Evolutionary conservation across 306 rosid species (phyloP).

Genomic region (Canavalia gladiata): DNA sequence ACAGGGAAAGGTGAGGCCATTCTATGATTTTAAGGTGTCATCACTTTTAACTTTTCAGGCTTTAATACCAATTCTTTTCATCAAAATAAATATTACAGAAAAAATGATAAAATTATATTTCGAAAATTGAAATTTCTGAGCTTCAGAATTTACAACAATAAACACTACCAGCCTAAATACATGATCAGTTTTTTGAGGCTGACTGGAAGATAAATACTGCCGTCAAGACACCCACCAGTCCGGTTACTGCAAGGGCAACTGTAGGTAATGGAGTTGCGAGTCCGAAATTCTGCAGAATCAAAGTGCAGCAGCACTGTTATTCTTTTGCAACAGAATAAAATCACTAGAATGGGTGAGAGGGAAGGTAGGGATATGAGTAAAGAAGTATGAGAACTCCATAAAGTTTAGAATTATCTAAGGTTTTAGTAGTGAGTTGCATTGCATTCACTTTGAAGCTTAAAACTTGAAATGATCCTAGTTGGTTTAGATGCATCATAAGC

Average conservation of each 20-base stretch:
- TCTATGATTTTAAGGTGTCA: conserved; percentile 10
- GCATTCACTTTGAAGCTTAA: conserved; percentile 26
- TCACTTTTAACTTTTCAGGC: conserved; percentile 38
- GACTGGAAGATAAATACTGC: conserved; percentile 95
- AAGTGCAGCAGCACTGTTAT: conserved; percentile 26
- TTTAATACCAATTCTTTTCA: conserved; percentile 41
- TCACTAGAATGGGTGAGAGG: conserved; percentile 18
- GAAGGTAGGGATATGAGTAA: not conserved
- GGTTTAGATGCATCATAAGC: conserved; percentile 36
- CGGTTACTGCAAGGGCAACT: conserved; percentile 86
- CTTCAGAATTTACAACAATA: conserved; percentile 52
- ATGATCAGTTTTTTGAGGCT: conserved; percentile 72
- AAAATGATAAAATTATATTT: conserved; percentile 44
- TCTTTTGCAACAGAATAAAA: conserved; percentile 13
- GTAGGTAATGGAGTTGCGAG: conserved; percentile 76
- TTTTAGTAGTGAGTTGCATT: conserved; percentile 25
- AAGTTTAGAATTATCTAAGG: not conserved
- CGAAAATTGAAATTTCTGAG: conserved; percentile 29
- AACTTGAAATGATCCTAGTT: conserved; percentile 26
- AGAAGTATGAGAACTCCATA: not conserved
- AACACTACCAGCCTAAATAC: conserved; percentile 22
- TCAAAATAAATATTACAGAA: conserved; percentile 48
- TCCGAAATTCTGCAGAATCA: conserved; percentile 84
- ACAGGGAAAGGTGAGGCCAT: conserved; percentile 31
- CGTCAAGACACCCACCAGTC: conserved; percentile 82